Base-by-base conservation (phyloP, 371 early-diverging fungal species). In the Zychaea mexicana region DNA sequence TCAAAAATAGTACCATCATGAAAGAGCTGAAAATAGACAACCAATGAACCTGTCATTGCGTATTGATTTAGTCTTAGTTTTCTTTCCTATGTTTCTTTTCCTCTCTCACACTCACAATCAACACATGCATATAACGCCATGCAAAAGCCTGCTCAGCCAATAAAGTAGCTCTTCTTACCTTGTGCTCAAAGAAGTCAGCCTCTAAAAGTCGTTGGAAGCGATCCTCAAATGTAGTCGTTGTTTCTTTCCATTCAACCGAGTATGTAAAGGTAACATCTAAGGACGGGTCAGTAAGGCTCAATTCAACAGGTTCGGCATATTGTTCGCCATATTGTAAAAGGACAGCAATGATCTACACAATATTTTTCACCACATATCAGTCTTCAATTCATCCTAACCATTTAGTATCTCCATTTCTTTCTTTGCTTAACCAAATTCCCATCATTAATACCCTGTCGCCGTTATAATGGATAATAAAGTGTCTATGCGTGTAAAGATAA, bases 1-100 rank as follows among this genome's bases (percentile, higher is more conserved):
- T 83, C 57, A 94, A 71, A 74, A 94, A 88, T 7, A 93, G 59
- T 13, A 93, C 92, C 87, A 95, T 90, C 84, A 94, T 85, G 64
- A 94, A 85, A 3, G 93, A 92, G 70, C 94, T 94, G 67, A 87
- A 80, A 60, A 95, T 92, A 0, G 94, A 91, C 52, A 94, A 84
- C 93, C 94, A 94, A 67, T 94, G 95, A 21, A 95, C 89, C 89
- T 90, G 65, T 39, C 17, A 26, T 10, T n/a, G n/a, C n/a, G n/a
- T n/a, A n/a, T n/a, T n/a, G n/a, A n/a, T n/a, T n/a, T n/a, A n/a
- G n/a, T n/a, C n/a, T n/a, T n/a, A n/a, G n/a, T n/a, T n/a, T n/a
- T n/a, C n/a, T n/a, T n/a, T n/a, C n/a, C n/a, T n/a, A n/a, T n/a
- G n/a, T 9, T 30, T 1, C 0, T 5, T 36, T 28, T 4, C 22